Percentiles rank a stretch among this genome's conserved stretches.
These are phyloP conservation scores for Fusarium tanahbumbuense DNA, from an alignment of 2,329 filamentous ascomycete genomes.

Conservation along the genomic window DNA sequence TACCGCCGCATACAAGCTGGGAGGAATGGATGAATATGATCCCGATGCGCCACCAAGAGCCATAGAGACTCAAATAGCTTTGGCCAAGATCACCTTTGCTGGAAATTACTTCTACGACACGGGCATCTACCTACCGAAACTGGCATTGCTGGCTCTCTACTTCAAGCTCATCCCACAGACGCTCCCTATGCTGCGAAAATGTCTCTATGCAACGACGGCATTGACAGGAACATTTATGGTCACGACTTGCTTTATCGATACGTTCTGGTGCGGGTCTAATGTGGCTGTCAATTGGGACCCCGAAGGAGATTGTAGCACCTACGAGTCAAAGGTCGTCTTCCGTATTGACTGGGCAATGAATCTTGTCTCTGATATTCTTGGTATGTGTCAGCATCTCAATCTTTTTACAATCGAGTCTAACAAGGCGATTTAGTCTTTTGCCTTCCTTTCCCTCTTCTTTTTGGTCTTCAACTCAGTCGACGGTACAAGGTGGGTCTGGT, in stretches of 20 bases:
- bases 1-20: slow-evolving; percentile 43
- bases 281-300: slow-evolving; percentile 46
- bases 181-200: slow-evolving; percentile 41
- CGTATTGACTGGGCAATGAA: slow-evolving; percentile 49
- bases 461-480: slow-evolving; percentile 30
- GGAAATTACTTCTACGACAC: slow-evolving; percentile 51
- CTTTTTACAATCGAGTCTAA: neutral
- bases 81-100: slow-evolving; percentile 47
- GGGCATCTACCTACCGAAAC: slow-evolving; percentile 47
- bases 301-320: slow-evolving; percentile 41
- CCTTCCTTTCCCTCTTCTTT: slow-evolving; percentile 31
- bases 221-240: slow-evolving; percentile 42
- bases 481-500: slow-evolving; percentile 32
- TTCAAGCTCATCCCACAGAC: slow-evolving; percentile 45
- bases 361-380: slow-evolving; percentile 33
- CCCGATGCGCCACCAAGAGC: slow-evolving; percentile 23
- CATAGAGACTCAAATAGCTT: slow-evolving; percentile 28
- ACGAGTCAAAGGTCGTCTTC: slow-evolving; percentile 44
- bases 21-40: slow-evolving; percentile 46
- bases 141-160: slow-evolving; percentile 47
- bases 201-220: slow-evolving; percentile 35
- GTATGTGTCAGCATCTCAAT: neutral
- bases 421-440: slow-evolving; percentile 13
- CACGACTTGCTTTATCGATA: slow-evolving; percentile 45
- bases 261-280: slow-evolving; percentile 48